Conservation (phyloP, 2,329 filamentous ascomycete genomes). For the Pyricularia pennisetigena region DNA sequence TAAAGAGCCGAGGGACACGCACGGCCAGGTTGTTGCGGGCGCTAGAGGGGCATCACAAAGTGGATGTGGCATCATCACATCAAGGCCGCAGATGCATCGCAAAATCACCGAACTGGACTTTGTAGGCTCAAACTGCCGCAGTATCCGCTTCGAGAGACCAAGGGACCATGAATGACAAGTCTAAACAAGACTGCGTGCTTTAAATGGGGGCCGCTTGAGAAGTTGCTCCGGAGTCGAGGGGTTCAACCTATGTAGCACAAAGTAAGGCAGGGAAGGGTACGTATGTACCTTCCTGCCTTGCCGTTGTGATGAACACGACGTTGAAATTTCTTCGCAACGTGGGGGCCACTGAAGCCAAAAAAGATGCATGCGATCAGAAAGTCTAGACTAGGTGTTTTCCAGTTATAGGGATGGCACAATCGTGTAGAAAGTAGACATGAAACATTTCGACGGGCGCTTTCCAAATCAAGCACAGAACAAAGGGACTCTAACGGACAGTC, state of each 20-base stretch:
- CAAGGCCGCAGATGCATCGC: background rate
- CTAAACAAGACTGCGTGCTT: background rate
- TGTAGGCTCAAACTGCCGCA: background rate
- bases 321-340: background rate
- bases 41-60: background rate
- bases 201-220: background rate
- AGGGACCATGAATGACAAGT: background rate
- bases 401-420: background rate
- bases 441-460: background rate
- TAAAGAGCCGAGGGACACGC: background rate
- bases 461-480: too few relatives aligned
- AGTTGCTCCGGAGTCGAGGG: background rate
- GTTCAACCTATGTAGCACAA: background rate
- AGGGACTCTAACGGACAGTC: background rate
- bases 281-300: too few relatives aligned
- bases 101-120: background rate
- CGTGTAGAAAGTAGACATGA: background rate
- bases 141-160: background rate
- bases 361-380: background rate
- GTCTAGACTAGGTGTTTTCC: background rate
- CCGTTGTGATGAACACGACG: background rate
- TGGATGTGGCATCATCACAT: background rate
- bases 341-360: background rate
- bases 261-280: too few relatives aligned
- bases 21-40: background rate